Evolutionary conservation across 2,329 filamentous ascomycete genomes (phyloP), one percentile per base, ranked within the genome.

Genomic region (Gnomoniopsis smithogilvyi): DNA sequence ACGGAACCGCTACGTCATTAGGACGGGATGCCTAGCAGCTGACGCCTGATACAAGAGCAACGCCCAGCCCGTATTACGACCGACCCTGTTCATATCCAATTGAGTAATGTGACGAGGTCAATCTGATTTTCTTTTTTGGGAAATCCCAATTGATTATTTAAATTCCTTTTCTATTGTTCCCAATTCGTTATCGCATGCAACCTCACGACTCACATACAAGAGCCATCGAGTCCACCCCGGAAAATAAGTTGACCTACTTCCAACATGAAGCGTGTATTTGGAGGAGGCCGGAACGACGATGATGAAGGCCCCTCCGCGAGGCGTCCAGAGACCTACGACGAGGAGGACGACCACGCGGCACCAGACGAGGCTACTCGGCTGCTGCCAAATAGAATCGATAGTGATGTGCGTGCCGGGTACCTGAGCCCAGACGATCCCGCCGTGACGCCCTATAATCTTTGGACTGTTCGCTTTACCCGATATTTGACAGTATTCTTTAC

Each of bases 381-480:
- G 65, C 81, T 96, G 26, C 87, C 87, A 41, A 88, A 87, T 67
- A 82, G 86, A 59, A 76, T 85, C 47, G 83, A 89, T 68, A 78
- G 79, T 65, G 62, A 68, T 30, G 34, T 49, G 14, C 63, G 79
- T 52, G 21, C 45, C 3, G 47, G 47, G n/a, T 92, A 88, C 67
- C 78, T 93, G 56, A 89, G 88, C 67, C 89, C 90, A 14, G 89
- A 92, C 77, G 90, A 93, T 70, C 90, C 90, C 70, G 90, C 90
- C 64, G 90, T 96, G 73, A 91, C 92, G 3, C 95, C 95, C 0
- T 97, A 97, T 76, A 99, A 99, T 67, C 84, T 98, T 41, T 96
- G 92, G 89, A 91, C 86, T 60, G 90, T 99, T 52, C 88, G 95
- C 19, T 84, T 90, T 50, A 79, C 95, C 56, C 86, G 92, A 70